Evolutionary conservation across 2,329 filamentous ascomycete species (phyloP), one percentile per base, ranked within the genome.

Genomic region (Aspergillus oerlinghausenensis): DNA sequence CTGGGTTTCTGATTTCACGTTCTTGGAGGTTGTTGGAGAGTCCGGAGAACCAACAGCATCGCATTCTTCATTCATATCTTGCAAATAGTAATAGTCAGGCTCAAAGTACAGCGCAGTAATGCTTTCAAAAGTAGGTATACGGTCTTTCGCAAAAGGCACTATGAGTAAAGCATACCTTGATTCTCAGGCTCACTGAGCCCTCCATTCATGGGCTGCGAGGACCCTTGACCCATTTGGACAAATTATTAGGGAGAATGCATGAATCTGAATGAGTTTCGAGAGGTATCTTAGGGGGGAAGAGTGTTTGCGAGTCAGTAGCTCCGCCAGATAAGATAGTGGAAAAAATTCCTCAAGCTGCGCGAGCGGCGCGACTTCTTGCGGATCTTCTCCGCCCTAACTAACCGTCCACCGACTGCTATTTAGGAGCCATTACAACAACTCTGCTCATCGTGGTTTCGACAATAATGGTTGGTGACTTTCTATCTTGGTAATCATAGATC

Each of bases 211-310:
- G 52, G 53, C n/a, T 67, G 65, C 1, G 65, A 65, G 14, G 63
- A 59, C 14, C 54, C 48, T 50, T 65, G 59, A 35, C 63, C 63
- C 65, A 67, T 67, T 38, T 49, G 21, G 8, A 54, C 10, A 23
- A 29, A 32, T 7, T 26, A 26, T 4, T 14, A 49, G 19, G 23
- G 29, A 10, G 50, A n/a, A 35, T 38, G 38, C 29, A 11, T 54
- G 21, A 47, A 43, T 56, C 35, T 29, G 47, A 26, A 26, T 32
- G n/a, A 42, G 43, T 25, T 14, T 11, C 32, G 42, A 45, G 28
- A 53, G 54, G 54, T 51, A 11, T 40, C 48, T 43, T 35, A 42
- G 26, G 40, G 49, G 55, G 55, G 51, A 47, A 45, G 14, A 35
- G n/a, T 19, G 17, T 49, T 40, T 38, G 35, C 47, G 25, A 48